Evolutionary conservation across 1,284 basidiomycete species (phyloP), one percentile per base, ranked within the genome.

Genomic region (Cutaneotrichosporon cyanovorans): DNA sequence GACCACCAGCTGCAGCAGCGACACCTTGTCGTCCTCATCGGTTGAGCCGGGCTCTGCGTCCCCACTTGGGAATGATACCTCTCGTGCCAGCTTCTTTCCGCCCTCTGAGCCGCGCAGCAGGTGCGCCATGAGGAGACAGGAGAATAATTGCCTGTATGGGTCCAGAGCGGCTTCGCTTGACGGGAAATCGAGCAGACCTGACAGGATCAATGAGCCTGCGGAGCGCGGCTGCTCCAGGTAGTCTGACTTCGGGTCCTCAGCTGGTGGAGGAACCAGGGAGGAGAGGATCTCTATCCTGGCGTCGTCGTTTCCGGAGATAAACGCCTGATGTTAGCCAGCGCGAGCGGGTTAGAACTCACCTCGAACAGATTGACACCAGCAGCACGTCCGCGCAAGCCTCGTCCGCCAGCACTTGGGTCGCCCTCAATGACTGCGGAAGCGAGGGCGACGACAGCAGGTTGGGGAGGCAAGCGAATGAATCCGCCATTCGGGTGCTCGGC

Each of bases 61-160:
- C 2, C 60, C 62, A 19, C 62, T 57, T 22, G 61, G 48, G 46
- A 75, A 61, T 2, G 65, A 65, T 46, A 79, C 69, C 25, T 73
- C 67, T 4, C 78, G 63, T 3, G 77, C 77, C 23, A 76, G 61
- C 45, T 73, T 70, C 59, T 79, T 80, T 46, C 73, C 74, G 25
- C 73, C 72, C 57, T 80, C 78, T 14, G 75, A 77, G 38, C 74
- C 73, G 5, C 76, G 66, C 20, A 80, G 56, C 5, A 80, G 69
- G 53, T 77, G 75, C 3, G 75, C 61, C 43, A 79, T 73, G 38
- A 77, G 65, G 12, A 77, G 68, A 41, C 71, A 75, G 4, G 75
- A 69, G 61, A 77, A 77, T 21, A 76, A 63, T 14, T 74, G 65
- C 16, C 73, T 72, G 60, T 78, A 77, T 1, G 77, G 74, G 59